Percentiles rank a stretch among this genome's conserved stretches.
These are phyloP conservation scores for Podospora conica DNA, from an alignment of 495 filamentous ascomycete genomes.

Conservation along the genomic window DNA sequence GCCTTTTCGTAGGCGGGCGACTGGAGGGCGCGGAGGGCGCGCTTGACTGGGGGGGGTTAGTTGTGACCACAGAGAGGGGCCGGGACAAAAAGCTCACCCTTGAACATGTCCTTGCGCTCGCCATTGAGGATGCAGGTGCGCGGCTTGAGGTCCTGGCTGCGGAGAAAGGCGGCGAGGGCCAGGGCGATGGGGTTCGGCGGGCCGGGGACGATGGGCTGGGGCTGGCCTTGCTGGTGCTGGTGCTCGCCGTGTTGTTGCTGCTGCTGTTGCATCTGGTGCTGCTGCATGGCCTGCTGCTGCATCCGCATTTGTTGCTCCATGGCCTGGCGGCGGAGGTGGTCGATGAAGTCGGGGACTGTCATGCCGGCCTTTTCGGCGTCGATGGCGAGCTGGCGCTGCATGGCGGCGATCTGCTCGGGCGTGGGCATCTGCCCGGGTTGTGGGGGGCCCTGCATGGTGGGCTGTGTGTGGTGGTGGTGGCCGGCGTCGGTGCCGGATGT, in stretches of 20 bases:
- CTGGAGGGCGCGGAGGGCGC: slow-evolving; percentile 87
- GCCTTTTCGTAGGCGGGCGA: slow-evolving; percentile 85
- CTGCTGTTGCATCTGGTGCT: slow-evolving; percentile 38
- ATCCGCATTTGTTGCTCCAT: slow-evolving; percentile 55
- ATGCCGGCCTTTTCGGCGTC: slow-evolving; percentile 70
- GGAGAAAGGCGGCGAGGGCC: slow-evolving; percentile 84
- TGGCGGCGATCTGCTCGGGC: slow-evolving; percentile 75
- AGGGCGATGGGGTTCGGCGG: slow-evolving; percentile 82
- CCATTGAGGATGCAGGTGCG: slow-evolving; percentile 92
- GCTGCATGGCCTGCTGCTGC: slow-evolving; percentile 52
- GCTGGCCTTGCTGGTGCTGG: slow-evolving; percentile 54
- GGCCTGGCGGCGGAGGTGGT: slow-evolving; percentile 49
- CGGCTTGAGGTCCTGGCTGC: slow-evolving; percentile 77
- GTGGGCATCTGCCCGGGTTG: slow-evolving; percentile 49
- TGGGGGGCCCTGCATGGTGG: slow-evolving; percentile 10
- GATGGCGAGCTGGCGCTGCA: slow-evolving; percentile 76
- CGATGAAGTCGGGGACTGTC: slow-evolving; percentile 67
- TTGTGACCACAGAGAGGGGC: background rate
- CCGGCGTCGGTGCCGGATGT: slow-evolving; percentile 6
- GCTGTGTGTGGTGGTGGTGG: background rate
- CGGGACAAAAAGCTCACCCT: slow-evolving; percentile 48
- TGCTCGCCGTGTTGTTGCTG: slow-evolving; percentile 32
- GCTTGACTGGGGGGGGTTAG: slow-evolving; percentile 68
- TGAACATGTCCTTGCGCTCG: slow-evolving; percentile 97
- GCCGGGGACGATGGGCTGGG: slow-evolving; percentile 58